Conservation (phyloP, 768 basidiomycete genomes). For the Leccinum subgranulosum region DNA sequence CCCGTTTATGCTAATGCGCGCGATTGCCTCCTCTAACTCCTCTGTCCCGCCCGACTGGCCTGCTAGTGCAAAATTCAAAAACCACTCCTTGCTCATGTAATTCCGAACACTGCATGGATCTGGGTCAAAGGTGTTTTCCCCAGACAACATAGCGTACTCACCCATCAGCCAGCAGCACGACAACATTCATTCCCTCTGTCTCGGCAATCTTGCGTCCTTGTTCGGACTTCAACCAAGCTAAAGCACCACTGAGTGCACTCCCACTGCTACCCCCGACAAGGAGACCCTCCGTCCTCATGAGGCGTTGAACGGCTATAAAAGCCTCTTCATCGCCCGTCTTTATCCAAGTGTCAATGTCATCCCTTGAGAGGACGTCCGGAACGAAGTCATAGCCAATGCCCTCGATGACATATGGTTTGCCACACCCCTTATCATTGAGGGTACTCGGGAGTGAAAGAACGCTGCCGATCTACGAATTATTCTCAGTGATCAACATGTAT, state of each 20-base stretch:
- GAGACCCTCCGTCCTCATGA: conserved; percentile 86
- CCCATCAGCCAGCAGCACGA: conserved; percentile 90
- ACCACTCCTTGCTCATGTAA: conserved; percentile 95
- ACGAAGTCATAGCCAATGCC: conserved; percentile 98
- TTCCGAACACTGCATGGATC: conserved; percentile 66
- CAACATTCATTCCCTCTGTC: conserved; percentile 78
- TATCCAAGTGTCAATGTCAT: conserved; percentile 72
- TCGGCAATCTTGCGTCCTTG: conserved; percentile 62
- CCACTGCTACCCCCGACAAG: conserved; percentile 95
- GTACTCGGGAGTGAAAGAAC: conserved; percentile 72
- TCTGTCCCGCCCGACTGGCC: not conserved
- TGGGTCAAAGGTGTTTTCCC: not conserved
- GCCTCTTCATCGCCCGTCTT: conserved; percentile 83
- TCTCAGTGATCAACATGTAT: conserved; percentile 2
- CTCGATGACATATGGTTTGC: conserved; percentile 71
- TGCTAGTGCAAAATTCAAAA: conserved; percentile 61
- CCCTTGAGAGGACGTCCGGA: conserved; percentile 78
- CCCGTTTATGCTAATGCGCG: conserved; percentile 7
- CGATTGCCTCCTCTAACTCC: not conserved
- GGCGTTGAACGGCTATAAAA: conserved; percentile 65
- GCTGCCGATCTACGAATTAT: conserved; percentile 68
- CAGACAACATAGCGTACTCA: conserved; percentile 33
- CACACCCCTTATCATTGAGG: conserved; percentile 51
- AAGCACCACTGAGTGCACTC: conserved; percentile 72
- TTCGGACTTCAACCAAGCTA: conserved; percentile 72